Conservation (phyloP, 352 stramenopile species). For the Thalassiosira pacifica region DNA sequence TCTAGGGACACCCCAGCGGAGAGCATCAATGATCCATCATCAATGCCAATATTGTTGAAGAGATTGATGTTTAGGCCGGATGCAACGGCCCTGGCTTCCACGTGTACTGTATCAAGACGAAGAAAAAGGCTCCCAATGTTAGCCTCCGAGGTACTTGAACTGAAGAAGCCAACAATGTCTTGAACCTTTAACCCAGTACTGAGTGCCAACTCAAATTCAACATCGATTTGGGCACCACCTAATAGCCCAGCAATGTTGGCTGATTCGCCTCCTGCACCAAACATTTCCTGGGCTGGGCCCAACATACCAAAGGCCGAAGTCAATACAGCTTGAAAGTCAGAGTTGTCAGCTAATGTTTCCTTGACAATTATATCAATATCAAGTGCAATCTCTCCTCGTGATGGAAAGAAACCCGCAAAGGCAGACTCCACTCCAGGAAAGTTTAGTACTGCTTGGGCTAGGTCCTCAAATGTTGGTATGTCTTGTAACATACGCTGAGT, state of each 20-base stretch:
- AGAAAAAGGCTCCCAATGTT: conserved; percentile 31
- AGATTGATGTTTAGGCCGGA: conserved; percentile 21
- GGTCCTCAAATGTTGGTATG: conserved; percentile 1
- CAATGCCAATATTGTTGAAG: conserved; percentile 31
- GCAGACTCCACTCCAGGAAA: conserved; percentile 7
- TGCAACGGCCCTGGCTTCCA: conserved; percentile 21
- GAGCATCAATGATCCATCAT: conserved; percentile 20
- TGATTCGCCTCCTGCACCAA: conserved; percentile 29
- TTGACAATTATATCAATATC: conserved; percentile 42
- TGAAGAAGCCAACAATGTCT: conserved; percentile 26
- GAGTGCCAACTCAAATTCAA: conserved; percentile 24
- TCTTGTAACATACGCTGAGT: conserved; percentile 34
- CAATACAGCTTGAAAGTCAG: conserved; percentile 29
- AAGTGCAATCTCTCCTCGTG: conserved; percentile 41
- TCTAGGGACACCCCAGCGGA: conserved; percentile 25
- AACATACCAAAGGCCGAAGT: conserved; percentile 34
- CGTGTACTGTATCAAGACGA: conserved; percentile 26
- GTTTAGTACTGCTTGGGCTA: neutral
- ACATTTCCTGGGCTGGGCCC: conserved; percentile 28
- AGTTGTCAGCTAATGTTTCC: conserved; percentile 11
- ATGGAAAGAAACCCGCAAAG: conserved; percentile 39
- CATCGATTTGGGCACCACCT: neutral
- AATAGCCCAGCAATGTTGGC: conserved; percentile 21
- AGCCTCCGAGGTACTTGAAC: neutral
- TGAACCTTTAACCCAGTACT: conserved; percentile 36